These are phyloP conservation scores for Lachancea cidri DNA, from an alignment of 805 yeast species.

Conservation along the genomic window DNA sequence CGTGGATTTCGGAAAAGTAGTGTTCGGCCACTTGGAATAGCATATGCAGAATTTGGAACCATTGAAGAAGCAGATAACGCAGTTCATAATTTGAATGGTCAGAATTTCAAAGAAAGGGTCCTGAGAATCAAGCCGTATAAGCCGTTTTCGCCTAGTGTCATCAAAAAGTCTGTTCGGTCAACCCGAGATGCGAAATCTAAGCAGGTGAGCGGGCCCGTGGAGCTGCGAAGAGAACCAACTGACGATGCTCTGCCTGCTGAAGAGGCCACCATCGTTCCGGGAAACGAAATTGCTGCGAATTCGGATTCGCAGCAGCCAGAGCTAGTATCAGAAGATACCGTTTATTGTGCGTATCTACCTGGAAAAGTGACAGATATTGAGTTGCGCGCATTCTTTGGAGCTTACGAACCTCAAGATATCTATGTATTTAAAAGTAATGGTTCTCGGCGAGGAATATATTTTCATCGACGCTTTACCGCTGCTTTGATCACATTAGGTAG, in stretches of 20 bases:
- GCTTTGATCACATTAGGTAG: conserved; percentile 49
- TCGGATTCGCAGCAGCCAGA: conserved; percentile 2
- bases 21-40: conserved; percentile 57
- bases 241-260: background rate
- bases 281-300: background rate
- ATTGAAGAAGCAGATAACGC: conserved; percentile 62
- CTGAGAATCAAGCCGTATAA: conserved; percentile 39
- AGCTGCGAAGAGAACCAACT: background rate
- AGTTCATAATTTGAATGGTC: conserved; percentile 58
- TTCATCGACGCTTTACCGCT: conserved; percentile 37
- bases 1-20: conserved; percentile 39
- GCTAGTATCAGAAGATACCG: conserved; percentile 39
- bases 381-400: conserved; percentile 40
- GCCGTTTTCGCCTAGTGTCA: conserved; percentile 35
- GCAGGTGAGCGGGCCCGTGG: background rate
- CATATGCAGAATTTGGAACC: conserved; percentile 73
- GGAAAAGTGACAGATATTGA: conserved; percentile 40
- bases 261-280: background rate
- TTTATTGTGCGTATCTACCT: conserved; percentile 41
- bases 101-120: conserved; percentile 42
- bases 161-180: conserved; percentile 13
- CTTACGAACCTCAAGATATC: conserved; percentile 43
- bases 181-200: background rate
- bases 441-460: conserved; percentile 19
- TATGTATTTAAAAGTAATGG: conserved; percentile 41